Conservation (phyloP, 371 early-diverging fungal species). For the Haplosporangium sp. region DNA sequence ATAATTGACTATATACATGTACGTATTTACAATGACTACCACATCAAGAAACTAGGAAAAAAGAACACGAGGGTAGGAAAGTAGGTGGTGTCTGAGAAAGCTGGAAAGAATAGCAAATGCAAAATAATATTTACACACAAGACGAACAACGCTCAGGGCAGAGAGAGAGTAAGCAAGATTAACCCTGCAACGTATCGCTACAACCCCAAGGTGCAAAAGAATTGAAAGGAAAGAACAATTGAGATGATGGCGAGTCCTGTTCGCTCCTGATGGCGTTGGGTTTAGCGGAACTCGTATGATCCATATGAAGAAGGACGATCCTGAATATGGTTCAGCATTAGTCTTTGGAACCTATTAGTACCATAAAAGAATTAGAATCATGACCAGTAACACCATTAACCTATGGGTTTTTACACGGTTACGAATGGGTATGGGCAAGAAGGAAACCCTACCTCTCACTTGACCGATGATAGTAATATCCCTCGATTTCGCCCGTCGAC, state of each 20-base stretch:
- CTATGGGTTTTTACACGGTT: neutral
- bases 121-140: neutral
- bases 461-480: slow-evolving; percentile 85
- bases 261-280: no score
- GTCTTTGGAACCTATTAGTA: slow-evolving; percentile 77
- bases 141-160: no score
- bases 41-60: no score
- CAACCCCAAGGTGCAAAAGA: neutral
- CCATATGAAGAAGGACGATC: slow-evolving; percentile 59
- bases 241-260: no score
- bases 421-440: no score
- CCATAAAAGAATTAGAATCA: neutral
- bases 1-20: no score
- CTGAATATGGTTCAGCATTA: slow-evolving; percentile 79
- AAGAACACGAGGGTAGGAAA: no score
- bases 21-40: no score
- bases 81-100: neutral
- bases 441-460: slow-evolving; percentile 40
- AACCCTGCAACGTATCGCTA: no score
- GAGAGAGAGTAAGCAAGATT: no score
- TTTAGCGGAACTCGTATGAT: slow-evolving; percentile 74
- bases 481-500: slow-evolving; percentile 79
- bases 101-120: neutral
- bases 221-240: neutral
- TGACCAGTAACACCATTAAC: neutral